Conservation (phyloP, 2,329 filamentous ascomycete genomes). For the Magnaporthiopsis incrustans region DNA sequence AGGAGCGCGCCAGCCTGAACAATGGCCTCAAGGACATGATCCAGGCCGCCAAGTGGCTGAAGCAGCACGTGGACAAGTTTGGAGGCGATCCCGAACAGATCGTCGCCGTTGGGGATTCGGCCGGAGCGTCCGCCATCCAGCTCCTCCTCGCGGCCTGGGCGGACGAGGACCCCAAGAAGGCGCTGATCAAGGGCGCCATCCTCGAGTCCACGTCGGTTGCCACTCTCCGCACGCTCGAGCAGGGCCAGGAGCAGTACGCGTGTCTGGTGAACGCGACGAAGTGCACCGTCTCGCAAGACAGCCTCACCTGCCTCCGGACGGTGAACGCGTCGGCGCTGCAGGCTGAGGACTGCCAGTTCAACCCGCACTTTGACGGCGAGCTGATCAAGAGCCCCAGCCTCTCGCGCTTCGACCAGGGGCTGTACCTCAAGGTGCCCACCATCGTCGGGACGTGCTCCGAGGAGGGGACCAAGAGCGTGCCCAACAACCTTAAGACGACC, state of each 20-base stretch:
- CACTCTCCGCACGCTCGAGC: conserved; percentile 14
- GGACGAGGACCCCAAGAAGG: conserved; percentile 28
- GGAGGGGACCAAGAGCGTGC: conserved; percentile 29
- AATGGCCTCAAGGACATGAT: conserved; percentile 53
- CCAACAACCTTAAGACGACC: conserved; percentile 22
- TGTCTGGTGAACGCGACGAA: conserved; percentile 11
- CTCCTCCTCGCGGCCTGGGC: conserved; percentile 52
- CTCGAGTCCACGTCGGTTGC: conserved; percentile 29
- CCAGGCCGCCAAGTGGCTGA: conserved; percentile 61
- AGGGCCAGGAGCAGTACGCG: conserved; percentile 16
- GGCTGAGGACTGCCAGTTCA: conserved; percentile 17
- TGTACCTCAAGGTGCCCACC: conserved; percentile 34
- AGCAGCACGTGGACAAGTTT: conserved; percentile 56
- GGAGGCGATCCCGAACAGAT: conserved; percentile 62
- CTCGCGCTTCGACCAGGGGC: conserved; percentile 31
- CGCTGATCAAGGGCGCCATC: conserved; percentile 40
- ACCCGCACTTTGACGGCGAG: conserved; percentile 12
- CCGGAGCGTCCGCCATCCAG: conserved; percentile 57
- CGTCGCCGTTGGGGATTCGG: conserved; percentile 59
- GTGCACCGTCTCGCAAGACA: conserved; percentile 15
- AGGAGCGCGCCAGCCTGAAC: conserved; percentile 41
- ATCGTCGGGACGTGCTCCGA: conserved; percentile 27
- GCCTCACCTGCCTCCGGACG: conserved; percentile 14
- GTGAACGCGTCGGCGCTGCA: conserved; percentile 15
- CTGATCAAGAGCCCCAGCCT: conserved; percentile 10